Conservation (phyloP, 2,329 filamentous ascomycete species). For the Plectosphaerella sp. region DNA sequence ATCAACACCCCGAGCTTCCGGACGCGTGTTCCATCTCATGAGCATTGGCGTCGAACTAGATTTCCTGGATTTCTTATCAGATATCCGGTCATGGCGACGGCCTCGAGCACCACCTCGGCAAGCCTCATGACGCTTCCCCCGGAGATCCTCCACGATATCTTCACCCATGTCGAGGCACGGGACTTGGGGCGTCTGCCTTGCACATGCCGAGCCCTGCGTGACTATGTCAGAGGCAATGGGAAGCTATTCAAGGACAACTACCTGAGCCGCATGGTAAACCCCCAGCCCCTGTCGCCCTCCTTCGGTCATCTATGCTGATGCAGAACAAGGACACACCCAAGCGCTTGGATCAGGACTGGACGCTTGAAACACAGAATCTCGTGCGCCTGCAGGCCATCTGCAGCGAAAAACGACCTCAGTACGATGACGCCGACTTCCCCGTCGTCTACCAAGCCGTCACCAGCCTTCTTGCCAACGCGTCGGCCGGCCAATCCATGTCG, state of each 20-base stretch:
- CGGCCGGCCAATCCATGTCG: conserved; percentile 22
- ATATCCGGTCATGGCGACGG: too few species aligned
- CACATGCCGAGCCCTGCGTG: conserved; percentile 48
- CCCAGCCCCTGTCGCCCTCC: background rate
- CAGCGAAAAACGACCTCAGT: conserved; percentile 18
- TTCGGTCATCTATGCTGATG: background rate
- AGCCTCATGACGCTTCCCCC: conserved; percentile 38
- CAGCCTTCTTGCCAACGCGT: conserved; percentile 39
- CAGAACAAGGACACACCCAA: conserved; percentile 24
- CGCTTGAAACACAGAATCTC: conserved; percentile 36
- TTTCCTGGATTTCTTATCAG: too few species aligned
- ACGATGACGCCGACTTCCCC: conserved; percentile 36
- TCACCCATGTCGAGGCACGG: conserved; percentile 48
- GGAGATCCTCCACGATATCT: conserved; percentile 60
- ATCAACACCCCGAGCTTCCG: too few species aligned
- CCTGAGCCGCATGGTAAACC: conserved; percentile 46
- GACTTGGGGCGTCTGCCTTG: conserved; percentile 50
- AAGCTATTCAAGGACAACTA: conserved; percentile 61
- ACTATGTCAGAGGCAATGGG: conserved; percentile 52
- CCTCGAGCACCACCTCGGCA: background rate
- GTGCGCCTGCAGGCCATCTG: conserved; percentile 41
- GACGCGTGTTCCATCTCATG: too few species aligned
- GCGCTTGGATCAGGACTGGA: conserved; percentile 34
- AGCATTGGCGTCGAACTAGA: too few species aligned
- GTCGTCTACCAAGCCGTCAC: conserved; percentile 44